phyloP scores from a whole-genome alignment of 345 rosid genomes.

The Dipteronia dyeriana region DNA sequence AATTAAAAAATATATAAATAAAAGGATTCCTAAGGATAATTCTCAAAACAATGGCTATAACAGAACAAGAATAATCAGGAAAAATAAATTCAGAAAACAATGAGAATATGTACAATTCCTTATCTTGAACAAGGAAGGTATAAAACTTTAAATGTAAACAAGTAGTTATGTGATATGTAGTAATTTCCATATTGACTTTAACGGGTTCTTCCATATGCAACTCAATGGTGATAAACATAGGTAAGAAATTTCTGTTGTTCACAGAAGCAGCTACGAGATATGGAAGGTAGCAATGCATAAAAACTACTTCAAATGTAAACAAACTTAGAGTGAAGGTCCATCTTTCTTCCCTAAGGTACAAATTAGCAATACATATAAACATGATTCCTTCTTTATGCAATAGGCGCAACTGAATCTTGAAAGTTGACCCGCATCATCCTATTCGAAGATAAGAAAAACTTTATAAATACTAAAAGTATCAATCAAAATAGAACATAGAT shows the following conservation, averaged over 20 bases:
- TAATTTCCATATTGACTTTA: not conserved
- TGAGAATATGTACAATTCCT: not conserved
- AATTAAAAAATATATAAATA: not conserved
- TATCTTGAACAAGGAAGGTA: not conserved
- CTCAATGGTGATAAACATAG: not conserved
- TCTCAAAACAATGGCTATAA: conserved; percentile 3
- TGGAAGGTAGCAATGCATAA: too few relatives aligned
- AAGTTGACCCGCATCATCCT: not conserved
- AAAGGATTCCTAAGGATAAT: not conserved
- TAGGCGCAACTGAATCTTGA: not conserved
- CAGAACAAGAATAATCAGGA: not conserved
- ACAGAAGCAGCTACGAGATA: not conserved
- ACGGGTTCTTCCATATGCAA: not conserved
- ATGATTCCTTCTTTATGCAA: not conserved
- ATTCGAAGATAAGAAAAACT: not conserved
- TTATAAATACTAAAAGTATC: not conserved
- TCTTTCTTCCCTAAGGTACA: not conserved
- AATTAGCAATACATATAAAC: not conserved
- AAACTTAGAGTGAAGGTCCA: not conserved
- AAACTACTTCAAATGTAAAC: not conserved
- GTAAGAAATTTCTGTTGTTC: not conserved
- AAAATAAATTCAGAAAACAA: not conserved
- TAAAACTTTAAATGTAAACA: not conserved
- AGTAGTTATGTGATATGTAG: not conserved
- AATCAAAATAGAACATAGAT: not conserved